Evolutionary conservation across 345 rosid species (phyloP).

Genomic region (Pistacia atlantica): DNA sequence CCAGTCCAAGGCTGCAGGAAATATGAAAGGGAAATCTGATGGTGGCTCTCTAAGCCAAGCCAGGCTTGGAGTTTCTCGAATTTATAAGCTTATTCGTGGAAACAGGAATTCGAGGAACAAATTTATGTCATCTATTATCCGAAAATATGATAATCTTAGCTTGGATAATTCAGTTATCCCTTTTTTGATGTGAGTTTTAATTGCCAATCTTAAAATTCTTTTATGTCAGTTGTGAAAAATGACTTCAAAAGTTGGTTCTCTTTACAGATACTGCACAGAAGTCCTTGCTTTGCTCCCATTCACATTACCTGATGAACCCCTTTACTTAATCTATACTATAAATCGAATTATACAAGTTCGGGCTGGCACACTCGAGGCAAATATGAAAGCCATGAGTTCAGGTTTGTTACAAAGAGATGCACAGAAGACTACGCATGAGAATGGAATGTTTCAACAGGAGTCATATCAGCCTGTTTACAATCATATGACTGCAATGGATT

Average conservation of each 20-base stretch:
- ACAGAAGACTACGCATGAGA: constrained; percentile 38
- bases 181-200: constrained; percentile 77
- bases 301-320: constrained; percentile 96
- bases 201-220: constrained; percentile 13
- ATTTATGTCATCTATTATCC: constrained; percentile 95
- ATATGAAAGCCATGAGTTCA: constrained; percentile 71
- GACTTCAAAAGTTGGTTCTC: constrained; percentile 20
- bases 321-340: constrained; percentile 84
- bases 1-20: constrained; percentile 57
- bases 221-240: constrained; percentile 13
- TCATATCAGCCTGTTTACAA: constrained; percentile 31
- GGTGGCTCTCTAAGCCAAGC: constrained; percentile 74
- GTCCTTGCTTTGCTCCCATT: constrained; percentile 93
- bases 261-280: constrained; percentile 93
- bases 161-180: constrained; percentile 66
- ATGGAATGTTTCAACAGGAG: constrained; percentile 52
- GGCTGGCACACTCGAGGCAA: constrained; percentile 92
- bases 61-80: constrained; percentile 94
- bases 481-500: constrained; percentile 47
- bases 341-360: constrained; percentile 95
- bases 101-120: constrained; percentile 90
- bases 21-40: constrained; percentile 65
- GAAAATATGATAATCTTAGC: constrained; percentile 87
- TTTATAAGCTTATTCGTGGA: constrained; percentile 95
- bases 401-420: constrained; percentile 56